These are phyloP conservation scores for Nymphaea thermarum DNA, from an alignment of 164 flowering plant species.

Conservation along the genomic window DNA sequence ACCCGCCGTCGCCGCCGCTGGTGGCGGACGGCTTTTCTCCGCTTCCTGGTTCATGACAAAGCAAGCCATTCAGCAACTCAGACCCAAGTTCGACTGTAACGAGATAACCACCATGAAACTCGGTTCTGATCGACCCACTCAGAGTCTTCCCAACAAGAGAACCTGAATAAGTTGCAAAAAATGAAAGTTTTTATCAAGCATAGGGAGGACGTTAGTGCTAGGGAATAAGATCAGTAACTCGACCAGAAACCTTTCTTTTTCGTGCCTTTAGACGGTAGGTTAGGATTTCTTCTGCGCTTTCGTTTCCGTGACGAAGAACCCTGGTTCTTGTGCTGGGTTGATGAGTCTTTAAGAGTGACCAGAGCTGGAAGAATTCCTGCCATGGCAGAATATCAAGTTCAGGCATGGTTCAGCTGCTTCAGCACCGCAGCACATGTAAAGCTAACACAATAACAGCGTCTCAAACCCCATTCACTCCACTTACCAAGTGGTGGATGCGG, in stretches of 20 bases:
- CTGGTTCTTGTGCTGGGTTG: neutral
- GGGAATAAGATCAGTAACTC: neutral
- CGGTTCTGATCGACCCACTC: slow-evolving; percentile 5
- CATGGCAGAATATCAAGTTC: neutral
- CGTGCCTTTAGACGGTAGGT: neutral
- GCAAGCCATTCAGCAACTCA: slow-evolving; percentile 11
- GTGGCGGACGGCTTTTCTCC: slow-evolving; percentile 6
- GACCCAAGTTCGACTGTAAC: slow-evolving; percentile 9
- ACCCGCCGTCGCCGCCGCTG: slow-evolving; percentile 6
- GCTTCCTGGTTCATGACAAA: slow-evolving; percentile 6
- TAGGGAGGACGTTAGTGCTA: too few species aligned
- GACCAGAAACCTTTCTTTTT: neutral
- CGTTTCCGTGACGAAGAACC: neutral
- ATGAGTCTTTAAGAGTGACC: neutral
- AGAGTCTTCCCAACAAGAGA: slow-evolving; percentile 7
- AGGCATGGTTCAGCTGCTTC: neutral
- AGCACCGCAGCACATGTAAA: too few species aligned
- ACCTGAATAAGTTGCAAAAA: neutral
- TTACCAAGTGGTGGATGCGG: slow-evolving; percentile 4
- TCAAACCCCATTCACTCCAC: neutral
- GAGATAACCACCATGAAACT: slow-evolving; percentile 13
- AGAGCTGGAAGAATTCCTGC: neutral
- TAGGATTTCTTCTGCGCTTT: neutral
- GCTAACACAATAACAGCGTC: too few species aligned
- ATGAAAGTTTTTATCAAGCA: neutral